Conservation (phyloP, 306 rosid genomes). For the Vigna angularis region DNA sequence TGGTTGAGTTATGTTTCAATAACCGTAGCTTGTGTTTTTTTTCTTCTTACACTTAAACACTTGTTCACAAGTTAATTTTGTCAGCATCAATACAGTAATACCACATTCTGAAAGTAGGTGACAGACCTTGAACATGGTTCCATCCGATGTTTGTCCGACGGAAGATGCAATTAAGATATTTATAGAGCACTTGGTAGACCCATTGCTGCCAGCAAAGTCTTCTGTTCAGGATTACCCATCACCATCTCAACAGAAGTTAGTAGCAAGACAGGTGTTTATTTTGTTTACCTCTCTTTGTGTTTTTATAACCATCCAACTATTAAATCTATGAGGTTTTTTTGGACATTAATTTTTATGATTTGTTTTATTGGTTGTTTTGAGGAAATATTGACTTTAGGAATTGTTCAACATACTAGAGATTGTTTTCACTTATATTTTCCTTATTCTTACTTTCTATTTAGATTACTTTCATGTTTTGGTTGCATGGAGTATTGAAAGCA, state of each 20-base stretch:
- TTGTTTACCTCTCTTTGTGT: background rate
- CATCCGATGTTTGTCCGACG: constrained; percentile 59
- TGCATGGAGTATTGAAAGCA: constrained; percentile 19
- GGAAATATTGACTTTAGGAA: constrained; percentile 9
- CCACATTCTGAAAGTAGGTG: constrained; percentile 20
- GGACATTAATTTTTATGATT: constrained; percentile 16
- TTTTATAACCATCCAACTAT: constrained; percentile 10
- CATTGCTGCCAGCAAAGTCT: constrained; percentile 65
- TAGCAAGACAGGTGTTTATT: constrained; percentile 75
- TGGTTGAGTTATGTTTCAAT: too few relatives aligned
- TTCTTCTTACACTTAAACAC: too few relatives aligned
- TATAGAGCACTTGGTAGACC: constrained; percentile 68
- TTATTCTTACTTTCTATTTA: background rate
- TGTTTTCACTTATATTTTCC: constrained; percentile 30
- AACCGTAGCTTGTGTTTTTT: too few relatives aligned
- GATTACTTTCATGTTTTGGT: constrained; percentile 9
- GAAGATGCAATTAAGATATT: constrained; percentile 73
- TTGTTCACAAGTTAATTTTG: background rate
- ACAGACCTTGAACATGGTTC: constrained; percentile 49
- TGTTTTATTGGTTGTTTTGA: constrained; percentile 21
- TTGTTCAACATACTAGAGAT: background rate
- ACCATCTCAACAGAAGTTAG: constrained; percentile 48
- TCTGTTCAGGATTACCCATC: constrained; percentile 56
- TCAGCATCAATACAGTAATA: constrained; percentile 12
- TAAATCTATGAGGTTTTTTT: constrained; percentile 10